Evolutionary conservation across 345 rosid species (phyloP), one percentile per base, ranked within the genome.

Genomic region (Hibiscus mutabilis): DNA sequence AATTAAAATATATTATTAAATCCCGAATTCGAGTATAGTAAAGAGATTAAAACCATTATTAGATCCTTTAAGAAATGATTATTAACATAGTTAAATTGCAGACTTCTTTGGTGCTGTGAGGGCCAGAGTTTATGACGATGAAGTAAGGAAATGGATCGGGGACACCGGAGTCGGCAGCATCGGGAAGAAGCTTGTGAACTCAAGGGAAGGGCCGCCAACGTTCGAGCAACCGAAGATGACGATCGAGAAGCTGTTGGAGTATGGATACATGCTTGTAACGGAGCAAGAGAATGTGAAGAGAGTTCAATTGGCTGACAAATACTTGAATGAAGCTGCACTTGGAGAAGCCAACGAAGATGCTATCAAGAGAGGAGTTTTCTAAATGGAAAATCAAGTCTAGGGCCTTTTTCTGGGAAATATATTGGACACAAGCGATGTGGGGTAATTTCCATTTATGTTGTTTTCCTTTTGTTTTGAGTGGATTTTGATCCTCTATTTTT

Each of bases 261-360:
- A 94, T 2, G 97, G 97, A 49, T 78, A 79, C 83, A 87, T 94
- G 98, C 88, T 90, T 74, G 97, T 91, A 19, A 76, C 79, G 62
- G 98, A 94, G 72, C 97, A 94, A 78, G 95, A 94, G 72, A 94
- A 94, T 22, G 97, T 94, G 68, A 94, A 94, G 93, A 87, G 98
- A 79, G 98, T 91, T 68, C 97, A 94, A 70, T 84, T 94, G 80
- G 97, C 98, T 14, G 97, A 91, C 78, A 88, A 83, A 70, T 94
- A 94, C 84, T 8, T 91, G 80, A 84, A 64, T 16, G 84, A 94
- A 66, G 97, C 98, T 56, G 95, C 98, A 1, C 97, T 94, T 24
- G 97, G 98, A 27, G 91, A 87, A 0, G 98, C 90, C 49, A 94
- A 94, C 56, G 78, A 82, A 2, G 97, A 94, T 63, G 53, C 92